Base-by-base conservation (phyloP, 164 flowering plant species). In the Macadamia tetraphylla region DNA sequence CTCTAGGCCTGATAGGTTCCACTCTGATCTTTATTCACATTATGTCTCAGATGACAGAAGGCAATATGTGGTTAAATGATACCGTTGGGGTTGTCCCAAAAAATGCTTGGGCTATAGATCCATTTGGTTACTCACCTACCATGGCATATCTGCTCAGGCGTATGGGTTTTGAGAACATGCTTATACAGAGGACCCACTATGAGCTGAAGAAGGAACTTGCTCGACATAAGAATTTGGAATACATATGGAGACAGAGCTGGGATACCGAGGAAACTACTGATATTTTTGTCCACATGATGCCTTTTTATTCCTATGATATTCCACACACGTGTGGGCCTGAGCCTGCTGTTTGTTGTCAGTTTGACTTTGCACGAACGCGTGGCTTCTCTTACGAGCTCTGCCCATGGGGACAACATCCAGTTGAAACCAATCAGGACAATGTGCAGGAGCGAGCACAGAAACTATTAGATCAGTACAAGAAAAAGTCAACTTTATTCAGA, bases 251-350 rank as follows among this genome's bases (percentile, higher is more conserved):
- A 12, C 99, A 95, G 78, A 89, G 88, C 78, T 92, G 99, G 99
- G 99, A 95, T 80, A 70, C 75, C 42, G 91, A 83, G 58, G 98
- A 91, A 85, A 84, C 85, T 42, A 91, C 98, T 58, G 99, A 95
- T 74, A 92, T 95, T 65, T 95, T 95, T 78, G 98, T 90, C 57
- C 99, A 95, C 77, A 92, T 91, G 98, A 95, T 92, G 98, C 98
- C 98, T 46, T 95, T 95, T 64, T 95, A 95, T 77, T 92, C 98
- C 9, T 95, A 95, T 78, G 99, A 95, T 80, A 78, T 95, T 63
- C 98, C 98, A 6, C 99, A 95, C 67, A 95, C 99, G 17, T 95
- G 99, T 84, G 99, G 99, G 10, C 99, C 98, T 9, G 98, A 95
- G 78, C 99, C 99, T 66, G 97, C 96, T 44, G 72, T 95, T 70